phyloP scores from a whole-genome alignment of 2,329 filamentous ascomycete genomes.

The Purpureocillium takamizusanense region DNA sequence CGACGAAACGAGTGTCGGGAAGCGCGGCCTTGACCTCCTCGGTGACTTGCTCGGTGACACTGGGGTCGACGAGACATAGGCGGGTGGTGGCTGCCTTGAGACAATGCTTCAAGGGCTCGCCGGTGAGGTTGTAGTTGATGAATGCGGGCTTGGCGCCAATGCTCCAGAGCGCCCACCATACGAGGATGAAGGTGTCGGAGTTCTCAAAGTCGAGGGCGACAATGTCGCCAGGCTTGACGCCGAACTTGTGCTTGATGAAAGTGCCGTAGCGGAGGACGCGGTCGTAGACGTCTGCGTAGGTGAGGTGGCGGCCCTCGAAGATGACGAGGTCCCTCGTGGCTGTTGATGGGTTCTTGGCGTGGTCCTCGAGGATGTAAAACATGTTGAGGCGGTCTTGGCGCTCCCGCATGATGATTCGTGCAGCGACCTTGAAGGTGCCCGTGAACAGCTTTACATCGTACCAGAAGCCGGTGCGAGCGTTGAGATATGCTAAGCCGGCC shows the following conservation, averaged over 20 bases:
- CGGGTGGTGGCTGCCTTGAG: constrained; percentile 57
- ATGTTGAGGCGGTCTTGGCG: constrained; percentile 54
- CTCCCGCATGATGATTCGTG: constrained; percentile 37
- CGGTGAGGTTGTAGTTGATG: constrained; percentile 77
- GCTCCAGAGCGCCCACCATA: constrained; percentile 72
- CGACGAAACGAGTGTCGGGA: constrained; percentile 44
- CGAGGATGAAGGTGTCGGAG: constrained; percentile 65
- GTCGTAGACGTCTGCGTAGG: constrained; percentile 69
- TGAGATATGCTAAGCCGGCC: constrained; percentile 67
- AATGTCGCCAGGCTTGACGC: constrained; percentile 61
- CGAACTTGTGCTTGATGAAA: constrained; percentile 59
- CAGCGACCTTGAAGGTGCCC: constrained; percentile 36
- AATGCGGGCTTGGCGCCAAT: constrained; percentile 78
- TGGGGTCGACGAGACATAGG: constrained; percentile 60
- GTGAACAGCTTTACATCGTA: constrained; percentile 58
- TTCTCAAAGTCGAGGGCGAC: constrained; percentile 79
- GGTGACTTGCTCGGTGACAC: constrained; percentile 44
- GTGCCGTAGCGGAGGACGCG: constrained; percentile 61
- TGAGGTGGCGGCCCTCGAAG: constrained; percentile 60
- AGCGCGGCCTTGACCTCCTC: constrained; percentile 47
- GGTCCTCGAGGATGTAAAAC: constrained; percentile 67
- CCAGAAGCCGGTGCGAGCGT: constrained; percentile 58
- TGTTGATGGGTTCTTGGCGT: constrained; percentile 43
- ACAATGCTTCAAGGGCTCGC: constrained; percentile 65
- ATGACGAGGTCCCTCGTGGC: constrained; percentile 53